Evolutionary conservation across 2,329 filamentous ascomycete genomes (phyloP).

Genomic region (Clonostachys rosea): DNA sequence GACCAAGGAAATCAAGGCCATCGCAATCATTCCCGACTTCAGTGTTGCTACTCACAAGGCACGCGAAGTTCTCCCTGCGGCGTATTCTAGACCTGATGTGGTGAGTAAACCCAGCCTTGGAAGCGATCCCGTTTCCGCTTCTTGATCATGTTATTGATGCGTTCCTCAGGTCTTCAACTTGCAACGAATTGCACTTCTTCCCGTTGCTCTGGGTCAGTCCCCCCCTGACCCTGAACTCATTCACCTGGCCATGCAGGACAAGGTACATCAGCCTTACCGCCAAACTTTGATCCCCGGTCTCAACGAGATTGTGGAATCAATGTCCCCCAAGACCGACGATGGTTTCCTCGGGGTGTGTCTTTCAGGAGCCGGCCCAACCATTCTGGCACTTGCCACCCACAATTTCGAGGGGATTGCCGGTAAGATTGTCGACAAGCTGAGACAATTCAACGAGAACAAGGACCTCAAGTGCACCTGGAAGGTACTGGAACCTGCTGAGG

Average conservation of each 20-base stretch:
- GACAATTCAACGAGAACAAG: slow-evolving; percentile 48
- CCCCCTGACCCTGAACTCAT: slow-evolving; percentile 92
- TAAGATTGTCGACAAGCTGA: slow-evolving; percentile 72
- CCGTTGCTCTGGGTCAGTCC: slow-evolving; percentile 82
- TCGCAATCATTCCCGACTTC: slow-evolving; percentile 94
- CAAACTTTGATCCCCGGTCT: slow-evolving; percentile 88
- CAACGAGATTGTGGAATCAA: slow-evolving; percentile 83
- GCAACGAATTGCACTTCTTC: slow-evolving; percentile 86
- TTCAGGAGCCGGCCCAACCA: slow-evolving; percentile 91
- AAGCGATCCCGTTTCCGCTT: neutral
- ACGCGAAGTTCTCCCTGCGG: slow-evolving; percentile 74
- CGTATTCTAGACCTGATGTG: slow-evolving; percentile 78
- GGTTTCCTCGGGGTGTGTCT: slow-evolving; percentile 92
- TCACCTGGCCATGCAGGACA: slow-evolving; percentile 97
- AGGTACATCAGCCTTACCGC: slow-evolving; percentile 94
- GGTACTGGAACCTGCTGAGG: slow-evolving; percentile 82
- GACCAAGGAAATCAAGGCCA: slow-evolving; percentile 92
- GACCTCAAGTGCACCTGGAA: slow-evolving; percentile 81
- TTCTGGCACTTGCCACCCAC: slow-evolving; percentile 83
- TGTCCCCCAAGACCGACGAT: slow-evolving; percentile 81
- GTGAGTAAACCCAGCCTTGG: slow-evolving; percentile 42
- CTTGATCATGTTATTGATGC: neutral
- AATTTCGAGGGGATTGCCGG: slow-evolving; percentile 86
- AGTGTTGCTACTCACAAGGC: slow-evolving; percentile 93
- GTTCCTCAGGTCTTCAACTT: slow-evolving; percentile 74